These are phyloP conservation scores for Leishmania braziliensis DNA, from an alignment of 208 protist species.

Conservation along the genomic window DNA sequence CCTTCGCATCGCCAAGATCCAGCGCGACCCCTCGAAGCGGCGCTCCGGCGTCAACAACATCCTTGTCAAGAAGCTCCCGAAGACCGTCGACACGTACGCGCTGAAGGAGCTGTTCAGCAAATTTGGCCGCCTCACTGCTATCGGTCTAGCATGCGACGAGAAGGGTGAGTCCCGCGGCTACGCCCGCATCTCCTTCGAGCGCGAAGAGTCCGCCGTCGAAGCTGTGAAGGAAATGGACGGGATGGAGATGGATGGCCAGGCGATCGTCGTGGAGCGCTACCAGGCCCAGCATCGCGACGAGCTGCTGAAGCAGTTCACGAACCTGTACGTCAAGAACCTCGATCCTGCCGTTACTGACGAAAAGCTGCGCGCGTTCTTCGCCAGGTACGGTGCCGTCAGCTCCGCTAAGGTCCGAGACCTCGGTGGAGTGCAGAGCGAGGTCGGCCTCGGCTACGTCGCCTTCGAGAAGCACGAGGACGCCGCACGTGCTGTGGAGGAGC, in stretches of 20 bases:
- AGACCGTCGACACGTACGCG: slow-evolving; percentile 95
- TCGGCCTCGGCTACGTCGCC: slow-evolving; percentile 98
- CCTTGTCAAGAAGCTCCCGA: slow-evolving; percentile 98
- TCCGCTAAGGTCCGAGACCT: slow-evolving; percentile 96
- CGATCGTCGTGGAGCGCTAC: slow-evolving; percentile 95
- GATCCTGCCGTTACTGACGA: slow-evolving; percentile 95
- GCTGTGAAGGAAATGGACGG: slow-evolving; percentile 91
- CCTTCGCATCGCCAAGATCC: slow-evolving; percentile 98
- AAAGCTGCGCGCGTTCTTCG: slow-evolving; percentile 94
- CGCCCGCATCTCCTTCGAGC: slow-evolving; percentile 97
- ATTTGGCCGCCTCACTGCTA: slow-evolving; percentile 94
- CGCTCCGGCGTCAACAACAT: slow-evolving; percentile 98
- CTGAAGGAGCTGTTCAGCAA: slow-evolving; percentile 94
- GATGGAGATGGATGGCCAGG: slow-evolving; percentile 85
- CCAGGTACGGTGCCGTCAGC: slow-evolving; percentile 95
- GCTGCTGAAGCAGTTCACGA: slow-evolving; percentile 95
- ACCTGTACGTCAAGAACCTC: slow-evolving; percentile 99
- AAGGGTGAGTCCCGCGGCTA: slow-evolving; percentile 94
- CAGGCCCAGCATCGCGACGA: slow-evolving; percentile 95
- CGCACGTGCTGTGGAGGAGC: slow-evolving; percentile 85
- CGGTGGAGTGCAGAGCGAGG: slow-evolving; percentile 77
- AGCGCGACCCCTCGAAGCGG: slow-evolving; percentile 98
- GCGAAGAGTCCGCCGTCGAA: slow-evolving; percentile 92
- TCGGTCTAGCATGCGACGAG: slow-evolving; percentile 88
- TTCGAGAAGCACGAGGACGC: slow-evolving; percentile 94